Percentiles rank a stretch among this genome's conserved stretches.
Evolutionary conservation across 305 asterid species (phyloP).

Genomic region (Plantago coronopus): DNA sequence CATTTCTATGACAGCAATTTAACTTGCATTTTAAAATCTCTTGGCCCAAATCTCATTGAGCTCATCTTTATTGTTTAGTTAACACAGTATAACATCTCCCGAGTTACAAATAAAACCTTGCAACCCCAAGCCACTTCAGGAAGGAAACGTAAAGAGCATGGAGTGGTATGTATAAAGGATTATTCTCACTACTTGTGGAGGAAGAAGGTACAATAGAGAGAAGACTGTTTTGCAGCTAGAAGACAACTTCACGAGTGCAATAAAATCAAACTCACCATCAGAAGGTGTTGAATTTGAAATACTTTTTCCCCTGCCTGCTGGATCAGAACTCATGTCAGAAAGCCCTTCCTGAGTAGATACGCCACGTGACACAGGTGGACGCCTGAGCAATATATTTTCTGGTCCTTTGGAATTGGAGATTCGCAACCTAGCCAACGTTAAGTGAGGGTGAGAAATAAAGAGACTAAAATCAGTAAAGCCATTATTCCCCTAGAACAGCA

Average conservation of each 20-base stretch:
- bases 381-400: conserved; percentile 78
- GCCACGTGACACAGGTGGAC: conserved; percentile 63
- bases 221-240: too few relatives aligned
- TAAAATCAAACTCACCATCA: conserved; percentile 42
- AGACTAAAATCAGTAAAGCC: neutral
- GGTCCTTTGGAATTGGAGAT: conserved; percentile 44
- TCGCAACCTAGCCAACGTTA: conserved; percentile 37
- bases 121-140: too few relatives aligned
- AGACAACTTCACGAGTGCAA: too few relatives aligned
- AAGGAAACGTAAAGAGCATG: too few relatives aligned
- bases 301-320: conserved; percentile 43
- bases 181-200: neutral
- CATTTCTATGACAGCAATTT: too few relatives aligned
- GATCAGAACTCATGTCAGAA: conserved; percentile 48
- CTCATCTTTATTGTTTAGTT: too few relatives aligned
- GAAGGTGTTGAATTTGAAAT: conserved; percentile 37
- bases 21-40: too few relatives aligned
- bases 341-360: conserved; percentile 66
- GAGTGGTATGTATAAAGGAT: neutral
- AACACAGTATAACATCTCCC: too few relatives aligned
- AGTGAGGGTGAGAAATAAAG: conserved; percentile 13
- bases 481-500: too few relatives aligned
- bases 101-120: too few relatives aligned
- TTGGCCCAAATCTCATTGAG: too few relatives aligned
- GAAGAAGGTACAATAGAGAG: neutral